phyloP scores from a whole-genome alignment of 2,329 filamentous ascomycete species.

The Cyphellophora europaea region DNA sequence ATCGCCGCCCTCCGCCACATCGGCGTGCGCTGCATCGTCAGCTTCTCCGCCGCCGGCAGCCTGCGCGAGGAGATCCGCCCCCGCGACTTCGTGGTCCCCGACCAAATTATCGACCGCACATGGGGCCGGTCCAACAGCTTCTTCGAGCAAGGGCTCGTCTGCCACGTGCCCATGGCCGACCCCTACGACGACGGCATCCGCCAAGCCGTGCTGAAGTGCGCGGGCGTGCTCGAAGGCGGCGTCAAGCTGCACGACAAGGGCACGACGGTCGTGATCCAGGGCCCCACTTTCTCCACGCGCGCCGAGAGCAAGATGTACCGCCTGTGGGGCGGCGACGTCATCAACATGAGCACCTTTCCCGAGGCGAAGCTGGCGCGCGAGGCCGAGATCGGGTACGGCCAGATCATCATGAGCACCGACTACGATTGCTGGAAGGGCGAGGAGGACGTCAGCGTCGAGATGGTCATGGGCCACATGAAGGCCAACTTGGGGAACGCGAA shows the following conservation, averaged over 20 bases:
- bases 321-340: conserved; percentile 83
- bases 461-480: conserved; percentile 96
- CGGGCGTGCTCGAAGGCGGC: conserved; percentile 66
- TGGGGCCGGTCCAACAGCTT: conserved; percentile 96
- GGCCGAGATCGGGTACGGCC: conserved; percentile 93
- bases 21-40: conserved; percentile 83
- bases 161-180: conserved; percentile 90
- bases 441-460: conserved; percentile 82
- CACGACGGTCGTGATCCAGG: conserved; percentile 91
- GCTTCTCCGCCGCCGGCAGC: conserved; percentile 90
- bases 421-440: conserved; percentile 95
- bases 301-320: conserved; percentile 95
- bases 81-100: conserved; percentile 91
- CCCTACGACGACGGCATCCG: conserved; percentile 79
- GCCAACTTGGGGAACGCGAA: conserved; percentile 84
- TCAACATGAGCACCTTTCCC: conserved; percentile 96
- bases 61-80: conserved; percentile 88
- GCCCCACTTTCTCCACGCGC: conserved; percentile 94
- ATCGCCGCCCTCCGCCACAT: conserved; percentile 91
- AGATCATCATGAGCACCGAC: conserved; percentile 99
- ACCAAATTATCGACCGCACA: conserved; percentile 94
- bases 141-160: conserved; percentile 74
- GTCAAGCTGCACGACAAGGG: conserved; percentile 77
- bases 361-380: conserved; percentile 94
- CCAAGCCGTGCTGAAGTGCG: conserved; percentile 68